Base-by-base conservation (phyloP, 108 stramenopile species). In the Cyclotella atomus region DNA sequence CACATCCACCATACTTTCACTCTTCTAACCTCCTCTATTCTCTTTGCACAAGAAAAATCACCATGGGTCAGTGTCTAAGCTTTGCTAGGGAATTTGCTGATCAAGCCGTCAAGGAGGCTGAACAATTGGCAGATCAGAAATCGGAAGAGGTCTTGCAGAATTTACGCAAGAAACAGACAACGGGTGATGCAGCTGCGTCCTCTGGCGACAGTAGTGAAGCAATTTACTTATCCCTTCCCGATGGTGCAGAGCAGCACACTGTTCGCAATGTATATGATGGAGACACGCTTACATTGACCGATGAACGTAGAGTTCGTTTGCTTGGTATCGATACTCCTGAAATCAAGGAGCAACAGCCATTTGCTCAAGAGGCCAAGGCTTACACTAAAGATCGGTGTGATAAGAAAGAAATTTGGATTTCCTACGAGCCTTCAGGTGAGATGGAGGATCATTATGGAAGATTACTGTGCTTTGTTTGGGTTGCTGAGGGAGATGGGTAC, bases 401-500 rank as follows among this genome's bases (percentile, higher is more conserved):
- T 21, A 55, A 69, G 35, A 55, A 17, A 21, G 68, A 69, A 3
- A 69, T 69, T 47, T 69, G 55, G 54, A 35, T 69, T 38, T 46
- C 44, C 2, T 69, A 56, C 35, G 68, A 69, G 54, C 54, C 54
- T 16, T 23, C 12, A 8, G 54, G 54, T 28, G 54, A 55, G 8
- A 55, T 28, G 16, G 54, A 55, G 28, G 54, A 55, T 28, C 54
- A 55, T 28, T 55, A 55, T 55, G 54, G 68, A 3, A 8, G 53
- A 36, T 36, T 69, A 54, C 45, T 69, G 7, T 35, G 54, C 34
- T 69, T 69, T 34, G 68, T 55, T 34, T 69, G 68, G 68, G 68
- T 69, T 35, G 53, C 15, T 19, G 53, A 69, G 3, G 68, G 68
- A n/a, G 45, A 69, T 5, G 68, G 68, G 17, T 69, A 56, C 23